These are phyloP conservation scores for Suillus hirtellus DNA, from an alignment of 768 basidiomycete genomes.

Conservation along the genomic window DNA sequence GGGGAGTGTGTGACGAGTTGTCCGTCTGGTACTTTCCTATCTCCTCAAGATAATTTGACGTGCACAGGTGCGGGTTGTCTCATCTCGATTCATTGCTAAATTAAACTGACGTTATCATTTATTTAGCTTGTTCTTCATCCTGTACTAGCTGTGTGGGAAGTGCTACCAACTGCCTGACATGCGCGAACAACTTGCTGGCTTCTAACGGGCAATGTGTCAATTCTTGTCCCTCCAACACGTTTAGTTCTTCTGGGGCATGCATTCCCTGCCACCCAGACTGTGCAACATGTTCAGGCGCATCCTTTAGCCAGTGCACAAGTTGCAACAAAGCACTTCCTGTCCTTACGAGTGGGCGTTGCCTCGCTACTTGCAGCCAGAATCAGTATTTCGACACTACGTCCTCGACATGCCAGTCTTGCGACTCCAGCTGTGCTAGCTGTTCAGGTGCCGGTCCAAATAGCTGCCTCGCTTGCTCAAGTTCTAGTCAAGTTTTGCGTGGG, in stretches of 20 bases:
- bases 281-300: conserved; percentile 74
- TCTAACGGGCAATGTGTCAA: conserved; percentile 72
- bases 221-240: conserved; percentile 72
- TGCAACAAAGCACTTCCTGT: conserved; percentile 72
- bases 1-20: conserved; percentile 72
- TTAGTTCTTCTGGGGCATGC: conserved; percentile 67
- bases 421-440: conserved; percentile 78
- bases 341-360: conserved; percentile 71
- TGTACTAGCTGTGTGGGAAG: conserved; percentile 73
- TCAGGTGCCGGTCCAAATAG: conserved; percentile 63
- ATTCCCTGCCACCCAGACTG: conserved; percentile 85
- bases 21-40: conserved; percentile 72
- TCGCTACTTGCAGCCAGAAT: conserved; percentile 70
- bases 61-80: conserved; percentile 60
- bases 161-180: conserved; percentile 72
- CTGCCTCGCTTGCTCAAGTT: conserved; percentile 74
- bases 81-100: not conserved
- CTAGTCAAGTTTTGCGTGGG: conserved; percentile 56
- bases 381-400: conserved; percentile 73
- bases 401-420: conserved; percentile 68
- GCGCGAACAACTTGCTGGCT: conserved; percentile 64
- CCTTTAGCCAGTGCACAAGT: conserved; percentile 76
- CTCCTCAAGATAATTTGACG: conserved; percentile 68
- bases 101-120: conserved; percentile 14
- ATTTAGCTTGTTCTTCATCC: conserved; percentile 64